phyloP scores from a whole-genome alignment of 1,284 basidiomycete species.

The Ceratobasidium sp. region DNA sequence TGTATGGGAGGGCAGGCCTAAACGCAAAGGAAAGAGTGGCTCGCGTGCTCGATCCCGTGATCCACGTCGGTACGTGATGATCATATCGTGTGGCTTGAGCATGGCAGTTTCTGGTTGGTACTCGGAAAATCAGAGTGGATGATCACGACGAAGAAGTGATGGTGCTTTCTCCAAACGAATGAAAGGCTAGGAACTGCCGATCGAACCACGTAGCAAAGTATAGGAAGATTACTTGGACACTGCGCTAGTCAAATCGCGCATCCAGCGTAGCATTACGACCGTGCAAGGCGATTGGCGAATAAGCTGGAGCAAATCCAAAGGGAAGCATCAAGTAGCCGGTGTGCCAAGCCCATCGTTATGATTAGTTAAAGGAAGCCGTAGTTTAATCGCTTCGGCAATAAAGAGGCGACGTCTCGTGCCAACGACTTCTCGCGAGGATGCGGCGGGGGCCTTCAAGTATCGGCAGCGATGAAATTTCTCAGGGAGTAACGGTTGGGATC shows the following conservation, averaged over 20 bases:
- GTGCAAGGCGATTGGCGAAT: too few species aligned
- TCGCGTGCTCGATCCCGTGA: constrained; percentile 19
- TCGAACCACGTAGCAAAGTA: not conserved
- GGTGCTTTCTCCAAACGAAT: not conserved
- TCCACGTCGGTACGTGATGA: not conserved
- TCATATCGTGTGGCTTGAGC: not conserved
- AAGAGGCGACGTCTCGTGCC: constrained; percentile 2
- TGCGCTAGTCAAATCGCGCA: too few species aligned
- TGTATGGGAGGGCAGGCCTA: not conserved
- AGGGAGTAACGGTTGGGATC: not conserved
- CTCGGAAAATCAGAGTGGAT: not conserved
- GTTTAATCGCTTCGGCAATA: not conserved
- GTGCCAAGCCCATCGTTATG: not conserved
- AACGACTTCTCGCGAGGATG: constrained; percentile 23
- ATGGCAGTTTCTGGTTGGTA: not conserved
- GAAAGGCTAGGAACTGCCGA: not conserved
- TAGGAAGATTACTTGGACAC: too few species aligned
- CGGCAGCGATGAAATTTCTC: not conserved
- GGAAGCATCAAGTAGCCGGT: not conserved
- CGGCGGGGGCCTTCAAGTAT: not conserved
- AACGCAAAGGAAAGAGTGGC: constrained; percentile 2
- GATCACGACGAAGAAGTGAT: not conserved
- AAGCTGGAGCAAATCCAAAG: too few species aligned
- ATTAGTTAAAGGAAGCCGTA: not conserved
- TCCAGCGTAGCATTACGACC: too few species aligned